Percentiles rank a stretch among this genome's conserved stretches.
Conservation (phyloP, 108 stramenopile genomes). For the Nitzschia palea region DNA sequence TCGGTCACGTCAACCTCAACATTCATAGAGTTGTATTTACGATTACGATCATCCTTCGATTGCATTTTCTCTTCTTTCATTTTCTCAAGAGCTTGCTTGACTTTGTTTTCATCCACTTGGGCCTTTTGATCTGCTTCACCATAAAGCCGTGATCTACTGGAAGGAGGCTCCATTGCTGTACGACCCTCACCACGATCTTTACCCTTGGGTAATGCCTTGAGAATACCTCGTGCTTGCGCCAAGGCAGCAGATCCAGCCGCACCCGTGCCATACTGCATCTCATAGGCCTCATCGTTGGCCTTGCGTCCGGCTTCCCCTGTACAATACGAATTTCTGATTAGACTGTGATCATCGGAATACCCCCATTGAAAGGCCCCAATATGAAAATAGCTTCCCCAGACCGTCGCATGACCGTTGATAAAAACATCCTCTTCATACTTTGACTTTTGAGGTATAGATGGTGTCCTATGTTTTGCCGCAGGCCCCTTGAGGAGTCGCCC, state of each 20-base stretch:
- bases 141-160: constrained; percentile 77
- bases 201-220: constrained; percentile 59
- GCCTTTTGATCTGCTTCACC: constrained; percentile 80
- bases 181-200: constrained; percentile 2
- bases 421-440: constrained; percentile 98
- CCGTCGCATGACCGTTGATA: constrained; percentile 87
- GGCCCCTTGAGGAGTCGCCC: constrained; percentile 71
- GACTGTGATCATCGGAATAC: constrained; percentile 94
- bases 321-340: constrained; percentile 89
- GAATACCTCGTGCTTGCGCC: constrained; percentile 84
- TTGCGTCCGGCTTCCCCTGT: constrained; percentile 90
- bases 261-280: constrained; percentile 73
- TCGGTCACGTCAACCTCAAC: constrained; percentile 89
- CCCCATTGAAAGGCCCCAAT: constrained; percentile 93
- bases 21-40: constrained; percentile 89
- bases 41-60: constrained; percentile 48
- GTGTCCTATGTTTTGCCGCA: constrained; percentile 21
- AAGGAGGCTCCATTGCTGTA: constrained; percentile 34
- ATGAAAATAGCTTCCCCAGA: constrained; percentile 98
- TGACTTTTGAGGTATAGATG: constrained; percentile 52
- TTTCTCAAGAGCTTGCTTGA: constrained; percentile 71
- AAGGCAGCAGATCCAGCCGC: constrained; percentile 74
- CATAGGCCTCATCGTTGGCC: constrained; percentile 93
- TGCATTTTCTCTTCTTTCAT: constrained; percentile 38
- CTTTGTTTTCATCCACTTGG: constrained; percentile 77